A percentile compares a stretch with the other conserved stretches of the same genome.
These are phyloP conservation scores for Aspergillus alliaceus DNA, from an alignment of 2,329 filamentous ascomycete species.

Conservation along the genomic window DNA sequence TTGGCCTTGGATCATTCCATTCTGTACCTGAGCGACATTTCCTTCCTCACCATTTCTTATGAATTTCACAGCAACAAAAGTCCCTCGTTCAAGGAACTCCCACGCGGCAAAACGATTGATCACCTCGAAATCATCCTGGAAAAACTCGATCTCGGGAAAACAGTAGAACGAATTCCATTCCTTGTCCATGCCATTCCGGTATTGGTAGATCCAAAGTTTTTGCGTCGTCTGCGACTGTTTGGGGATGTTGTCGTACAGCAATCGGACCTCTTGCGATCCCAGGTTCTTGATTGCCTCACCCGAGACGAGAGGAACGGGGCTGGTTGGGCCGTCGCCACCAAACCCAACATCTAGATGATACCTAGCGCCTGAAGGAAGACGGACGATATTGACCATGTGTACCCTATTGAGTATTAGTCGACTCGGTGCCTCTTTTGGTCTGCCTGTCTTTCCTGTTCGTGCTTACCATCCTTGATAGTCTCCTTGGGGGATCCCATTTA, in stretches of 20 bases:
- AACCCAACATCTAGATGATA: constrained; percentile 61
- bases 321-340: constrained; percentile 60
- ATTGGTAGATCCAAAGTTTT: constrained; percentile 56
- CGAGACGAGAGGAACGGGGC: constrained; percentile 54
- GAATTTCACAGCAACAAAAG: constrained; percentile 41
- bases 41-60: constrained; percentile 25
- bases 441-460: too few relatives aligned
- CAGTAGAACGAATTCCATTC: constrained; percentile 46
- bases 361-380: constrained; percentile 45
- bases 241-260: constrained; percentile 51
- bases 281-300: constrained; percentile 47
- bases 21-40: too few relatives aligned
- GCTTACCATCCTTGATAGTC: constrained; percentile 27
- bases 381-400: constrained; percentile 60
- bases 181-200: constrained; percentile 33
- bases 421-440: too few relatives aligned
- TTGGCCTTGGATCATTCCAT: too few relatives aligned
- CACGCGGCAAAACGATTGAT: constrained; percentile 40
- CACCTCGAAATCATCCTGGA: constrained; percentile 40
- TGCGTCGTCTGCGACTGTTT: constrained; percentile 39
- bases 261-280: constrained; percentile 57
- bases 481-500: constrained; percentile 27
- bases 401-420: constrained; percentile 33
- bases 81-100: constrained; percentile 33
- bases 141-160: constrained; percentile 42